Percentiles rank a stretch among this genome's conserved stretches.
These are phyloP conservation scores for Drosera capensis DNA, from an alignment of 148 eudicot species.

Conservation along the genomic window DNA sequence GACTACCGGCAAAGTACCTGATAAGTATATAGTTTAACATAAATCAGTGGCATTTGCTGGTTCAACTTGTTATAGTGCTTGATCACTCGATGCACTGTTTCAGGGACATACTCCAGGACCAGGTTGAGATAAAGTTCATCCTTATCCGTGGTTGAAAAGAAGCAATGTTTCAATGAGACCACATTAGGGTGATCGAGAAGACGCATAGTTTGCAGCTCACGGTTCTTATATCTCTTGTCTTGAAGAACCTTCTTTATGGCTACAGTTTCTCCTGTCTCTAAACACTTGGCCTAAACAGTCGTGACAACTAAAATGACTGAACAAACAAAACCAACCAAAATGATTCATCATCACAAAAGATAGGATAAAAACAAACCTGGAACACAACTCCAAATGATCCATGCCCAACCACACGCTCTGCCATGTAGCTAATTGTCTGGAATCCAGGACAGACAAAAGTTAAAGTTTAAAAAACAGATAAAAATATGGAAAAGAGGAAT, in stretches of 20 bases:
- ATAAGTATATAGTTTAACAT: conserved; percentile 60
- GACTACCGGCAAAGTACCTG: conserved; percentile 27
- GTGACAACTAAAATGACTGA: background rate
- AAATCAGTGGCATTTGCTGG: conserved; percentile 69
- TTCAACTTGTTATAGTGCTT: conserved; percentile 57
- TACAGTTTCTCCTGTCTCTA: conserved; percentile 65
- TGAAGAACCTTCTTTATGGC: conserved; percentile 72
- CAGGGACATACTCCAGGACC: conserved; percentile 71
- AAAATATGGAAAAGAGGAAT: background rate
- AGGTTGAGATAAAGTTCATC: conserved; percentile 62
- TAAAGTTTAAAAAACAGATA: background rate
- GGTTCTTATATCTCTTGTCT: conserved; percentile 79
- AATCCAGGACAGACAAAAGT: too few relatives aligned
- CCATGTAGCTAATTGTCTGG: conserved; percentile 89
- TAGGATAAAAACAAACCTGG: conserved; percentile 28
- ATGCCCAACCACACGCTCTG: conserved; percentile 74
- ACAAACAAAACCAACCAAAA: too few relatives aligned
- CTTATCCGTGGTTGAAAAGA: conserved; percentile 69
- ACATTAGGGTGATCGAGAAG: conserved; percentile 74
- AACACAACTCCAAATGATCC: conserved; percentile 90
- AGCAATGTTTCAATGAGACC: conserved; percentile 56
- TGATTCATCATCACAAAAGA: background rate
- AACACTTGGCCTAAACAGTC: conserved; percentile 46
- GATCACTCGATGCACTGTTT: conserved; percentile 63
- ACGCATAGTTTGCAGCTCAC: conserved; percentile 76